These are phyloP conservation scores for Nemania abortiva DNA, from an alignment of 2,329 filamentous ascomycete genomes.

Conservation along the genomic window DNA sequence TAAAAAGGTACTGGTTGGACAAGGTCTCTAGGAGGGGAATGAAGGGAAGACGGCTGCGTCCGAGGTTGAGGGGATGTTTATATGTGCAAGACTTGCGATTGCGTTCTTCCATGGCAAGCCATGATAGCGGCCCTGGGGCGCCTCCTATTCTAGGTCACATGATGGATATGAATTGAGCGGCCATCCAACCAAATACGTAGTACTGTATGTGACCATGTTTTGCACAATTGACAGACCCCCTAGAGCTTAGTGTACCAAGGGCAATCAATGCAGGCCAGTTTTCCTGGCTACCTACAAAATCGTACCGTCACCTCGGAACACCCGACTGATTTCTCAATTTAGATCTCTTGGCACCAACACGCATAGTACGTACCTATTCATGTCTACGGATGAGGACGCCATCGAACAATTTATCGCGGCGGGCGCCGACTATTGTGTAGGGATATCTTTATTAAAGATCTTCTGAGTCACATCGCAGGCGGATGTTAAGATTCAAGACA, in stretches of 20 bases:
- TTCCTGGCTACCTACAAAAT: not conserved
- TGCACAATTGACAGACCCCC: not conserved
- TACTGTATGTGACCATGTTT: slow-evolving; percentile 6
- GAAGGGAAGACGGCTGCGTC: slow-evolving; percentile 37
- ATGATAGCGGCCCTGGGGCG: slow-evolving; percentile 37
- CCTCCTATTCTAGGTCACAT: slow-evolving; percentile 32
- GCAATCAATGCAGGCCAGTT: too few species aligned
- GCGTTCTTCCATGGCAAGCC: slow-evolving; percentile 38
- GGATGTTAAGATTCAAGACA: not conserved
- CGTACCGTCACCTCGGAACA: not conserved
- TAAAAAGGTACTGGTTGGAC: slow-evolving; percentile 40
- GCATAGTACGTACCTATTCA: not conserved
- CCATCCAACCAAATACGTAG: slow-evolving; percentile 20
- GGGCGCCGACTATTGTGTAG: not conserved
- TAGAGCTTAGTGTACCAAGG: not conserved
- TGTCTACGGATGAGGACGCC: not conserved
- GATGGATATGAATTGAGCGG: slow-evolving; percentile 37
- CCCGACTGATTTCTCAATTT: not conserved
- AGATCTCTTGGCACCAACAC: not conserved
- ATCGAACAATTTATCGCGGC: not conserved
- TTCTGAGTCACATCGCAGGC: not conserved
- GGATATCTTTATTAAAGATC: not conserved
- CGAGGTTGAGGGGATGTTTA: slow-evolving; percentile 34
- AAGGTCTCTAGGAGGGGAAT: slow-evolving; percentile 41
- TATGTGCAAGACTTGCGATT: slow-evolving; percentile 37